Evolutionary conservation across 2,329 filamentous ascomycete species (phyloP).

Genomic region (Monilinia fructicola): DNA sequence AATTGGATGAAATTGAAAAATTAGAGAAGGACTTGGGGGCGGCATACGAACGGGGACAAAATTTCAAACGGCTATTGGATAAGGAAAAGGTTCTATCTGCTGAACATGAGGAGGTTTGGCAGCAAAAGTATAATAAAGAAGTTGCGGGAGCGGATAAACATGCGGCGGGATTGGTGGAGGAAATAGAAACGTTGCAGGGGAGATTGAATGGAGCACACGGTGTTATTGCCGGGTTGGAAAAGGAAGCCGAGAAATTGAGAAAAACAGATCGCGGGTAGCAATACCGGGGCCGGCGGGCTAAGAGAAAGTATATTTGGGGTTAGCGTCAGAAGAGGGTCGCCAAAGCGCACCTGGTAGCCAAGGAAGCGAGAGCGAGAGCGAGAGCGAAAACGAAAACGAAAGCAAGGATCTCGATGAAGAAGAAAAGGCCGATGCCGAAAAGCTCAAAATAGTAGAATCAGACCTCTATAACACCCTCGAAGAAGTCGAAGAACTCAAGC

Average conservation of each 20-base stretch:
- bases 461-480: slow-evolving; percentile 21
- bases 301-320: neutral
- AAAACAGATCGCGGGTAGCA: neutral
- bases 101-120: slow-evolving; percentile 9
- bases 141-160: slow-evolving; percentile 5
- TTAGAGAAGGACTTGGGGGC: neutral
- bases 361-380: neutral
- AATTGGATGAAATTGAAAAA: neutral
- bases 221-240: slow-evolving; percentile 1
- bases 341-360: neutral
- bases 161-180: slow-evolving; percentile 10
- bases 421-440: neutral
- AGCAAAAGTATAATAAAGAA: slow-evolving; percentile 7
- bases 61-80: neutral
- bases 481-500: slow-evolving; percentile 19
- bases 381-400: neutral
- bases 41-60: neutral
- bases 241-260: neutral
- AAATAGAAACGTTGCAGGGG: slow-evolving; percentile 15
- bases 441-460: neutral
- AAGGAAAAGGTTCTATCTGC: slow-evolving; percentile 9
- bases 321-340: neutral
- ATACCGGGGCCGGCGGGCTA: neutral
- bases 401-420: neutral
- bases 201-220: slow-evolving; percentile 16